Evolutionary conservation across 2,329 filamentous ascomycete species (phyloP).

Genomic region (Clonostachys byssicola): DNA sequence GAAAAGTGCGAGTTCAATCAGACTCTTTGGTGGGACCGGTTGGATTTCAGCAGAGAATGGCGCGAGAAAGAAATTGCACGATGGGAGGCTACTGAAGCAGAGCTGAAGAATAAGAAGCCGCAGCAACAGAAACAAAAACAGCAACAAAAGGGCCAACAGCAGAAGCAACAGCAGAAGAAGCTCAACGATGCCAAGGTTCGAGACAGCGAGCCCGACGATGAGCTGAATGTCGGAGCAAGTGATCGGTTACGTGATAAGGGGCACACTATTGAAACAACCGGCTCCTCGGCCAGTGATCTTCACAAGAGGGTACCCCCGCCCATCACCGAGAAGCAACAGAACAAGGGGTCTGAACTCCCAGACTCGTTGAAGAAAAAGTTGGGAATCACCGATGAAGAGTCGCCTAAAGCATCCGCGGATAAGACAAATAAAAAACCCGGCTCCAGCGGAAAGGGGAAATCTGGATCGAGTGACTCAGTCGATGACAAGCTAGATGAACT

Average conservation of each 20-base stretch:
- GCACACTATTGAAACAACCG: background rate
- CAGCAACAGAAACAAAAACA: background rate
- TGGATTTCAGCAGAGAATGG: slow-evolving; percentile 40
- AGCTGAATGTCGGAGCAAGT: background rate
- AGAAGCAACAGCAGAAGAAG: slow-evolving; percentile 7
- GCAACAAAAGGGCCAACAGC: slow-evolving; percentile 13
- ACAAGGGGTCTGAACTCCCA: slow-evolving; percentile 18
- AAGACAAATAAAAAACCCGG: background rate
- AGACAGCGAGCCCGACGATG: background rate
- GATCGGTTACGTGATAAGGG: background rate
- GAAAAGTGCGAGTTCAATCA: slow-evolving; percentile 47
- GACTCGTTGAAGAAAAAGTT: slow-evolving; percentile 24
- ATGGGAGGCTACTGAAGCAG: slow-evolving; percentile 38
- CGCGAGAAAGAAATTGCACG: slow-evolving; percentile 36
- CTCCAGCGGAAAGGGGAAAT: background rate
- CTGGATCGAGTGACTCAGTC: too few relatives aligned
- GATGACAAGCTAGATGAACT: too few relatives aligned
- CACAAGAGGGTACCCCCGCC: slow-evolving; percentile 10
- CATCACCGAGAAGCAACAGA: slow-evolving; percentile 11
- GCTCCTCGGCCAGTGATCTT: background rate
- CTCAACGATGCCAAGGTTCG: slow-evolving; percentile 1
- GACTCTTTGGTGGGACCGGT: slow-evolving; percentile 39
- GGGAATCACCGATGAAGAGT: slow-evolving; percentile 5
- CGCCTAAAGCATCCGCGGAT: background rate
- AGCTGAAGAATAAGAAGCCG: background rate